Evolutionary conservation across 139 green algal genomes (phyloP), one percentile per base, ranked within the genome.

Genomic region (Zygnema circumcarinatum): DNA sequence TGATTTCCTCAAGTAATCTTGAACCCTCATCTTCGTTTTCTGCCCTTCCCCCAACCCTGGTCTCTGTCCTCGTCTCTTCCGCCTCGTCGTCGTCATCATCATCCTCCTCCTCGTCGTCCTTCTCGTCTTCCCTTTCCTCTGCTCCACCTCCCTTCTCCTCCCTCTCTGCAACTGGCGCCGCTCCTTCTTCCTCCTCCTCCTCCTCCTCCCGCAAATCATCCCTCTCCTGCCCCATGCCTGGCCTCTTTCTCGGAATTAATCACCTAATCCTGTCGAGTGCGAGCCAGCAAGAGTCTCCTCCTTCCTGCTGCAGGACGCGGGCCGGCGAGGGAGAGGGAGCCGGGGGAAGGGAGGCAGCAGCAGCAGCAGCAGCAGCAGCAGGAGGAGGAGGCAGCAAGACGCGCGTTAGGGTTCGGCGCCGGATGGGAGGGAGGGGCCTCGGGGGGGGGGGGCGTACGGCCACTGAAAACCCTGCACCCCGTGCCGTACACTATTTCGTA

Each of bases 171-270:
- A 7, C 54, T 52, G 11, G 3, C 7, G 54, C 39, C 47, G 33
- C 54, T 41, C 69, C 47, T 81, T 84, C 76, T 16, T 84, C 33
- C 76, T 84, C 76, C 16, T 81, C 76, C 76, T 84, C 40, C 76
- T 76, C 40, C 54, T 7, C 7, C 16, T 76, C 76, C 53, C 69
- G 38, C 7, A 78, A 41, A 16, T 73, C 32, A 3, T 73, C 33
- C 54, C 35, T 84, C 79, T 85, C 67, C 29, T 40, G 2, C 53
- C 32, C n/a, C 54, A 38, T 31, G 22, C n/a, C 21, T 1, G 22
- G 38, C 7, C 25, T 81, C 73, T 81, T 81, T n/a, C 56, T 72
- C 75, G n/a, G n/a, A n/a, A n/a, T n/a, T n/a, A n/a, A n/a, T n/a
- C n/a, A n/a, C n/a, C n/a, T n/a, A n/a, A n/a, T n/a, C n/a, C n/a